Base-by-base conservation (phyloP, 2,329 filamentous ascomycete species). In the Fusarium penzigii region DNA sequence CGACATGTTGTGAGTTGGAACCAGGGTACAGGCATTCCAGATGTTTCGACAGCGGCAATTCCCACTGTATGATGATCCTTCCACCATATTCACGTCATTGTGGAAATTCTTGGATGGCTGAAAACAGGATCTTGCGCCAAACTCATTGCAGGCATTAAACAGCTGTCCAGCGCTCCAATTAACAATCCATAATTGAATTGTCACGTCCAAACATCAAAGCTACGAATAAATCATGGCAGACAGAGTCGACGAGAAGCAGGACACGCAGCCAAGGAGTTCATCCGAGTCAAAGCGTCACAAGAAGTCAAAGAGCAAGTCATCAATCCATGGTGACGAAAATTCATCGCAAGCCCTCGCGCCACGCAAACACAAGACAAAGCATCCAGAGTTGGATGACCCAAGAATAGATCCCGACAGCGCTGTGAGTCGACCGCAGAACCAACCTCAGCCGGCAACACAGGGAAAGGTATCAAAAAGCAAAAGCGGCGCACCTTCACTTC, bases 401-500 rank as follows among this genome's bases (percentile, higher is more conserved):
- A 36, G 32, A 12, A 11, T 36, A 36, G 32, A 36, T 36, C 32
- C 32, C 13, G 32, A 36, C 9, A 36, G 4, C 13, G 32, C 32
- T 36, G 32, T 36, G 13, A 36, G 10, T 14, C 32, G 32, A 14
- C 10, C 32, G 10, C 32, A 36, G 13, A 14, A 36, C 10, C 32
- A 36, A 36, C 32, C 32, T 6, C 52, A 56, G 6, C 38, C 41
- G 2, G 8, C 25, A 5, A 29, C 38, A 17, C 17, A 11, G 39
- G 13, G 7, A 34, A 17, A 16, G 11, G 16, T 14, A 8, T 13
- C 34, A 14, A 57, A 32, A 25, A 46, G 20, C 14, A 57, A 57
- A 41, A 55, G 47, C 6, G 50, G 54, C 2, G 54, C 54, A 12
- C 54, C 55, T 5, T 39, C 54, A 6, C 50, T 57, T 11, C 57